These are phyloP conservation scores for Alternaria metachromatica DNA, from an alignment of 2,329 filamentous ascomycete species.

Conservation along the genomic window DNA sequence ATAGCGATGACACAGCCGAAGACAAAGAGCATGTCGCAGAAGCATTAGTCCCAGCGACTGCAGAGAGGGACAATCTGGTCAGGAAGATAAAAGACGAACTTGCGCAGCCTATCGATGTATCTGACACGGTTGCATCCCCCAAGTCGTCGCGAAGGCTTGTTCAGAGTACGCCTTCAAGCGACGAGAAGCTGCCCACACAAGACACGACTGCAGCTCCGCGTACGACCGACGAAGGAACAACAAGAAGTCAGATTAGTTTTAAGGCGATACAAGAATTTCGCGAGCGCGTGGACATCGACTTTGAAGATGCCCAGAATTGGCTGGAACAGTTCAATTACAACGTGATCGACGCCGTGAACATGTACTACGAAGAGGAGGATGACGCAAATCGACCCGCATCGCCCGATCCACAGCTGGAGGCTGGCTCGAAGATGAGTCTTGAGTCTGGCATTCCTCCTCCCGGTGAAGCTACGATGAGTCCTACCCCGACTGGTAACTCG, in stretches of 20 bases:
- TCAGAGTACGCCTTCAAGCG: neutral
- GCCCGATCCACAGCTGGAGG: neutral
- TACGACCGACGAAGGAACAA: neutral
- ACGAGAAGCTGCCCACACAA: neutral
- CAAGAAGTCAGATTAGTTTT: neutral
- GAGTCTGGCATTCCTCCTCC: neutral
- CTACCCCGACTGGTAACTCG: neutral
- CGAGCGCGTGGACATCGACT: neutral
- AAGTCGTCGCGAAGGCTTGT: neutral
- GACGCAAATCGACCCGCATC: neutral
- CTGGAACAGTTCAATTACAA: neutral
- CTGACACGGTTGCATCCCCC: neutral
- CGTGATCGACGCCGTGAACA: neutral
- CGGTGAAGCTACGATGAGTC: neutral
- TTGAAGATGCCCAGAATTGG: neutral
- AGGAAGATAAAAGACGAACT: slow-evolving; percentile 5
- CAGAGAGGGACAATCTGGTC: neutral
- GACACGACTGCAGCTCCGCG: neutral
- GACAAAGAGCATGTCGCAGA: neutral
- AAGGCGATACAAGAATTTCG: neutral
- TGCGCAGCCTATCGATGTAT: neutral
- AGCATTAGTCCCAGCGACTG: neutral
- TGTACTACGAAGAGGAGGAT: neutral
- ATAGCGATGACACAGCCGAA: neutral
- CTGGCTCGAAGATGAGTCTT: neutral